phyloP scores from a whole-genome alignment of 495 filamentous ascomycete genomes.

The Aspergillus kassunensis region DNA sequence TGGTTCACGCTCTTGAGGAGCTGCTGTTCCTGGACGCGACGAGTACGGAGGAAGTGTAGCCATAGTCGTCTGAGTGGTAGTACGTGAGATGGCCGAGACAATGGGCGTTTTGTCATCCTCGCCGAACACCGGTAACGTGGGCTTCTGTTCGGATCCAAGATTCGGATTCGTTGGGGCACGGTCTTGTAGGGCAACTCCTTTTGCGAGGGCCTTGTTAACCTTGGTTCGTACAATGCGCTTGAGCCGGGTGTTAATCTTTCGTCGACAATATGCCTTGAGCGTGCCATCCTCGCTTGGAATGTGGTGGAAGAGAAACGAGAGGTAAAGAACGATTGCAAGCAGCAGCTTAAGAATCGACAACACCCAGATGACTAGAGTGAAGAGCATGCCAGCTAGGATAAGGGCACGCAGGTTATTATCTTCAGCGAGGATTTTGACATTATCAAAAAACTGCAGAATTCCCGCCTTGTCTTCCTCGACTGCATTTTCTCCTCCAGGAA shows the following conservation, averaged over 20 bases:
- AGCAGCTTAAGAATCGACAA: slow-evolving; percentile 72
- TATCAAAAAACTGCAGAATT: slow-evolving; percentile 66
- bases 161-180: slow-evolving; percentile 49
- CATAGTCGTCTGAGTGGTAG: slow-evolving; percentile 63
- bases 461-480: slow-evolving; percentile 42
- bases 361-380: slow-evolving; percentile 87
- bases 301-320: slow-evolving; percentile 85
- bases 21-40: slow-evolving; percentile 49
- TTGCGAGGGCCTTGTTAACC: slow-evolving; percentile 78
- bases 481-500: slow-evolving; percentile 54
- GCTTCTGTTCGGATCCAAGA: slow-evolving; percentile 52
- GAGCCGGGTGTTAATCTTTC: slow-evolving; percentile 80
- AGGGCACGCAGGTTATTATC: slow-evolving; percentile 72
- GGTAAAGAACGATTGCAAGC: slow-evolving; percentile 68
- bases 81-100: slow-evolving; percentile 59
- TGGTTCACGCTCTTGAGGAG: slow-evolving; percentile 21
- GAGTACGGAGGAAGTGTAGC: slow-evolving; percentile 61
- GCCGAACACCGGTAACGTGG: slow-evolving; percentile 63
- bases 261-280: slow-evolving; percentile 77
- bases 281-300: slow-evolving; percentile 77
- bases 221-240: slow-evolving; percentile 75
- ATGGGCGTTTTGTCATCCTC: slow-evolving; percentile 54
- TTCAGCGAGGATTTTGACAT: slow-evolving; percentile 64
- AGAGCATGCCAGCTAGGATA: slow-evolving; percentile 83
- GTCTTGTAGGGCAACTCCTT: slow-evolving; percentile 62